Percentiles rank a stretch among this genome's conserved stretches.
These are phyloP conservation scores for Aspergillus brasiliensis DNA, from an alignment of 2,329 filamentous ascomycete species.

Conservation along the genomic window DNA sequence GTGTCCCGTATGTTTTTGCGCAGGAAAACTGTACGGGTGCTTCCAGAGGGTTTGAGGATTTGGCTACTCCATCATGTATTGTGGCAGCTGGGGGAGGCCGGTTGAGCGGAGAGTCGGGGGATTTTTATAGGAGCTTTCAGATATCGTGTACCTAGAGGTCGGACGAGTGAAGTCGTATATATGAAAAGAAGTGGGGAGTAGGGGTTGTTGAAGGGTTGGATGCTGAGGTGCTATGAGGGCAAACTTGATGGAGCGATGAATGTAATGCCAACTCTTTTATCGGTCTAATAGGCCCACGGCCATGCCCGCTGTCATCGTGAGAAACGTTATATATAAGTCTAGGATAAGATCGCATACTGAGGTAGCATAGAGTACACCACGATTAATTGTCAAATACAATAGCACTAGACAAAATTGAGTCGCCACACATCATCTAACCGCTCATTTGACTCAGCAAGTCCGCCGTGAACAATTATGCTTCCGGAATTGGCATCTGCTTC, in stretches of 20 bases:
- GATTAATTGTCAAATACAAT: too few species aligned
- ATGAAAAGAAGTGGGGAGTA: too few species aligned
- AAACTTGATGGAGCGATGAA: too few species aligned
- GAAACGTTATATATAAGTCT: too few species aligned
- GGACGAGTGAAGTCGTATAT: too few species aligned
- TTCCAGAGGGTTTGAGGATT: neutral
- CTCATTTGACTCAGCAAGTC: constrained; percentile 55
- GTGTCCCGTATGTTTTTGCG: neutral
- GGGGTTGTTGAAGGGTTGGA: too few species aligned
- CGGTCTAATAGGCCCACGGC: too few species aligned
- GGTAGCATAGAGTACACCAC: too few species aligned
- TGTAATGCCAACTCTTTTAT: too few species aligned
- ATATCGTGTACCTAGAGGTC: neutral
- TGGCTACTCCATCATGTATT: neutral
- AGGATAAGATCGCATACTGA: too few species aligned
- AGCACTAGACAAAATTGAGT: neutral
- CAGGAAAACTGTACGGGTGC: neutral
- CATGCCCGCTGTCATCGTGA: too few species aligned
- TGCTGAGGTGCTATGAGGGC: too few species aligned
- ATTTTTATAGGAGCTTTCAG: neutral
- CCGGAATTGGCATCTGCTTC: constrained; percentile 10
- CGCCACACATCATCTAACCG: constrained; percentile 54
- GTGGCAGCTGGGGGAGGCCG: neutral
- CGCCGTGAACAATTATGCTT: constrained; percentile 52
- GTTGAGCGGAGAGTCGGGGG: neutral